A percentile compares a stretch with the other conserved stretches of the same genome.
Evolutionary conservation across 2,329 filamentous ascomycete species (phyloP).

Genomic region (Xylariaceae sp.): DNA sequence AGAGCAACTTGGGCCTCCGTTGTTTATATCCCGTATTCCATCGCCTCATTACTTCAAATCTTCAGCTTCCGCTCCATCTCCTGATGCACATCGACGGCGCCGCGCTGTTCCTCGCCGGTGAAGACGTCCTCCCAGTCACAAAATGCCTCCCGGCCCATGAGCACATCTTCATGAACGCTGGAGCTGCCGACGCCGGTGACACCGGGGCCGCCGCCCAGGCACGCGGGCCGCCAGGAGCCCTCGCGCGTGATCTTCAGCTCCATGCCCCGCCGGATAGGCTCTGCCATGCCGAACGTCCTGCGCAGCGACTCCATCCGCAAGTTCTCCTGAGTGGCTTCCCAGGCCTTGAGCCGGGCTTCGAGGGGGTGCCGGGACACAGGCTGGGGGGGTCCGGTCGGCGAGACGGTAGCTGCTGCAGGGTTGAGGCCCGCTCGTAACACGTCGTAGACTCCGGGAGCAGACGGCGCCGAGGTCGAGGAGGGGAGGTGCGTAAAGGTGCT

Average conservation of each 20-base stretch:
- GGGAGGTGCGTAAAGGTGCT: slow-evolving; percentile 58
- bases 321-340: slow-evolving; percentile 82
- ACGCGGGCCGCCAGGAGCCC: slow-evolving; percentile 73
- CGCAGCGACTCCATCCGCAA: slow-evolving; percentile 86
- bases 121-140: slow-evolving; percentile 94
- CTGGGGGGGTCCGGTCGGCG: slow-evolving; percentile 7
- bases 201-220: slow-evolving; percentile 57
- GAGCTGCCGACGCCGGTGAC: slow-evolving; percentile 57
- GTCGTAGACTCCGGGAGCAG: slow-evolving; percentile 89
- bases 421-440: slow-evolving; percentile 80
- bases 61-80: slow-evolving; percentile 92
- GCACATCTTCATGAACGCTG: slow-evolving; percentile 82
- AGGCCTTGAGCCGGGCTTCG: slow-evolving; percentile 80
- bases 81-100: slow-evolving; percentile 70
- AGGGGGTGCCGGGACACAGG: slow-evolving; percentile 79
- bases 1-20: too few species aligned
- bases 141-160: slow-evolving; percentile 70
- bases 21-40: not conserved
- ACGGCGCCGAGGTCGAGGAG: slow-evolving; percentile 68
- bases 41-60: slow-evolving; percentile 45
- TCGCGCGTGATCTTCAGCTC: slow-evolving; percentile 83
- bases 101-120: slow-evolving; percentile 68
- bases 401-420: slow-evolving; percentile 46
- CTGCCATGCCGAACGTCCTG: slow-evolving; percentile 83
- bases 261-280: slow-evolving; percentile 90